Base-by-base conservation (phyloP, 192 early-diverging fungal genomes). In the Gamsiella multidivaricata region DNA sequence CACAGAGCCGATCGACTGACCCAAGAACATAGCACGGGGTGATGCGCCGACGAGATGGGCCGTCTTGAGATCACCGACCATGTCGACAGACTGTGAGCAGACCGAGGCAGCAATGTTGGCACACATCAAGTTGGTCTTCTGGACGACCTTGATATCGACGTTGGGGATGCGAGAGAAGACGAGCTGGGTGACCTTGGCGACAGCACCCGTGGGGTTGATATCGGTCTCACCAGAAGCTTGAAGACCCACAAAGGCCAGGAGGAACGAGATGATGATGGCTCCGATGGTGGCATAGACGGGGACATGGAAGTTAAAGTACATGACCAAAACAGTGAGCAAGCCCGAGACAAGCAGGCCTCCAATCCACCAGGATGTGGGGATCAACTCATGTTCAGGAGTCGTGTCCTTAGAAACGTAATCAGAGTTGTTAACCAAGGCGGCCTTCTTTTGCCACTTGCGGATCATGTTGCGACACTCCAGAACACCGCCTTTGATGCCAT, bases 31-130 rank as follows among this genome's bases (percentile, higher is more conserved):
- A 26, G 90, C 84, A n/a, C 75, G 67, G 36, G 90, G 90, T 12
- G 87, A 83, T 14, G 90, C 90, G 54, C 84, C 81, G 31, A 92
- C 59, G 42, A 91, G 57, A 32, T 91, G 86, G 50, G 81, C 90
- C 51, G 90, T 91, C 75, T 91, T 91, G 43, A 91, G 73, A 78
- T 91, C 90, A 42, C 88, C 83, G 59, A 91, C 86, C 90, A 91
- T 91, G 62, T 91, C 90, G 50, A 88, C 89, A 54, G 85, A 41
- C 54, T 90, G 87, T 33, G 76, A 65, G 63, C 88, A 85, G 43
- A 83, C 88, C 4, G 83, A 79, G 15, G 84, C 83, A 58, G 86
- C 71, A 61, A 90, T 81, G 83, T 86, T 82, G 83, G 88, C 89
- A 61, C 86, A 83, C 69, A 87, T 79, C 58, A 90, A 68, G 71